Percentiles rank a stretch among this genome's conserved stretches.
phyloP scores from a whole-genome alignment of 2,329 filamentous ascomycete genomes.

The Colletotrichum kahawae region DNA sequence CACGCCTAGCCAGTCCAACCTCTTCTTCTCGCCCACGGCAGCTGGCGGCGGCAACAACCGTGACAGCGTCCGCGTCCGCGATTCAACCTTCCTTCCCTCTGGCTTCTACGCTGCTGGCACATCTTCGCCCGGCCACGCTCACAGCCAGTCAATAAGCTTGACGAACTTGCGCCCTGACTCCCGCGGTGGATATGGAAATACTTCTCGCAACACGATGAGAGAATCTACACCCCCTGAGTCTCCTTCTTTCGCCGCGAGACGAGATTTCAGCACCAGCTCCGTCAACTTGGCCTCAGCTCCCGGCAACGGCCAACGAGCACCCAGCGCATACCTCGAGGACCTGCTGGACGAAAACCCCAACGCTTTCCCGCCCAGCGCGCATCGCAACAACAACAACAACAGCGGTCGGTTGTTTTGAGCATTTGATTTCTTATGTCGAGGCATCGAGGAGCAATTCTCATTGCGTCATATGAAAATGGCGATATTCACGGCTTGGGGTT shows the following conservation, averaged over 20 bases:
- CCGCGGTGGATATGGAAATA: constrained; percentile 46
- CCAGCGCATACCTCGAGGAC: constrained; percentile 90
- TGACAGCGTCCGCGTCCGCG: constrained; percentile 60
- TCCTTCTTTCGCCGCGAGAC: constrained; percentile 56
- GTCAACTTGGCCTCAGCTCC: constrained; percentile 63
- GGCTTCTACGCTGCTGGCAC: constrained; percentile 85
- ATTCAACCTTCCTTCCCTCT: constrained; percentile 83
- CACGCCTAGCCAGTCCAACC: constrained; percentile 68
- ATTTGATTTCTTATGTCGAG: background rate
- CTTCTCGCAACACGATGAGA: constrained; percentile 44
- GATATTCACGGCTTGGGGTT: constrained; percentile 2
- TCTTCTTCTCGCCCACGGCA: constrained; percentile 97
- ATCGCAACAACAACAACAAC: constrained; percentile 4
- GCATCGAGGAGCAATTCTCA: background rate
- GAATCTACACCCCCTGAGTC: constrained; percentile 68
- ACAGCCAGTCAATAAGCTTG: constrained; percentile 62
- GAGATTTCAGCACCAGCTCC: constrained; percentile 66
- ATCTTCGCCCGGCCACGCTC: constrained; percentile 49
- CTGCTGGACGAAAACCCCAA: constrained; percentile 77
- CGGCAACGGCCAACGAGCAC: constrained; percentile 73
- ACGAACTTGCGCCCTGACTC: constrained; percentile 67
- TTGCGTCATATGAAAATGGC: constrained; percentile 9
- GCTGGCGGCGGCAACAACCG: constrained; percentile 61
- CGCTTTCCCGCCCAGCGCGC: constrained; percentile 47
- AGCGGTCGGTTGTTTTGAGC: background rate